Evolutionary conservation across 2,329 filamentous ascomycete species (phyloP), one percentile per base, ranked within the genome.

Genomic region (Fusarium brevicatenulatum): DNA sequence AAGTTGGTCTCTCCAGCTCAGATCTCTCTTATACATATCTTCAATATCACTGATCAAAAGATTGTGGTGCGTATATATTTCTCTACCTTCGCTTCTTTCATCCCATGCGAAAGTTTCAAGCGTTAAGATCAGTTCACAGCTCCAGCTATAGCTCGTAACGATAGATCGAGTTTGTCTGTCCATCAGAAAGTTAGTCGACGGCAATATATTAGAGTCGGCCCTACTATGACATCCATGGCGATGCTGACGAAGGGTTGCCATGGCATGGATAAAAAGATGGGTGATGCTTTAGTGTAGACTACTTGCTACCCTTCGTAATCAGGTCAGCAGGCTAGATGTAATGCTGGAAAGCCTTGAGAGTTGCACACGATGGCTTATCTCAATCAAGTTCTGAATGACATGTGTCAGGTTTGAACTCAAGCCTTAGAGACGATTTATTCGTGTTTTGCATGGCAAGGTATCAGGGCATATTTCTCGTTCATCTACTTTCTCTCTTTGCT

Each of bases 351-450:
- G 32, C 13, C 13, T 50, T 7, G 13, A 10, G 8, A 34, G 21
- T 9, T 32, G 21, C 15, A 50, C 5, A 32, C 4, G 15, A 32
- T 50, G 7, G 21, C 7, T 7, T 9, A n/a, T 4, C 9, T 19
- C 28, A 2, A 50, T 7, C 15, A 19, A 50, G 16, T 1, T 2
- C 7, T 32, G 10, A 1, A 2, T 5, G 9, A 18, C 2, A 18
- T 32, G 1, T 5, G 2, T 2, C 11, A 23, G 2, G 7, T 13
- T 9, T 2, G 4, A 0, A 13, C 5, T 18, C 9, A 2, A 34
- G 15, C 9, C 8, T 13, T 2, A 7, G 5, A 5, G 10, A 9
- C 0, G 32, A 32, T 32, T 13, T 32, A 13, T 32, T 32, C 12
- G 12, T 25, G 25, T 25, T 25, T 25, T 25, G 25, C 25, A 25